Conservation (phyloP, 1,139 yeast genomes). For the Pneumocystis carinii region DNA sequence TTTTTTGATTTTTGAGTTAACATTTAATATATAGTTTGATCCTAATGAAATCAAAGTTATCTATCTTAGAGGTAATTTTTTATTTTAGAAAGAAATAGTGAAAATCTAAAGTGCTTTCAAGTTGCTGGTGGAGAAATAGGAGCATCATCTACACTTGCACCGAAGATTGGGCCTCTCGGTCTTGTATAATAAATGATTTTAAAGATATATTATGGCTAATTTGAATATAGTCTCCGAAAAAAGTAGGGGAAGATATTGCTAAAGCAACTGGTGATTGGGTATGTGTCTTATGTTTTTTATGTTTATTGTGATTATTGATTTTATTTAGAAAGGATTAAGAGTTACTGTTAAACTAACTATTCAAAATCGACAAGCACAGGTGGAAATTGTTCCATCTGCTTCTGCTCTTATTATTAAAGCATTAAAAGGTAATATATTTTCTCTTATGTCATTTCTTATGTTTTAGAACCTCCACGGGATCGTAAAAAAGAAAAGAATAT, state of each 20-base stretch:
- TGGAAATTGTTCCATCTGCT: constrained; percentile 99
- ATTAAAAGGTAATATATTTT: constrained; percentile 37
- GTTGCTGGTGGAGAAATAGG: constrained; percentile 99
- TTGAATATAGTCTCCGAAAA: not conserved
- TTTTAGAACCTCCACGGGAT: constrained; percentile 92
- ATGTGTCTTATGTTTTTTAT: constrained; percentile 34
- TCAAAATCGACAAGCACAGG: constrained; percentile 99
- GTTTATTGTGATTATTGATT: not conserved
- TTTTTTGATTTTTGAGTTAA: not conserved
- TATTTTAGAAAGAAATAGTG: not conserved
- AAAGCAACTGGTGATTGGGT: constrained; percentile 87
- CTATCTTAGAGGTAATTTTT: constrained; percentile 50
- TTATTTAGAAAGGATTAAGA: constrained; percentile 54
- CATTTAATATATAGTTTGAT: constrained; percentile 59
- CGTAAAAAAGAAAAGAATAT: constrained; percentile 99
- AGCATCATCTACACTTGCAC: constrained; percentile 98
- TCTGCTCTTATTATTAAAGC: constrained; percentile 98
- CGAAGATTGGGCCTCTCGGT: constrained; percentile 99
- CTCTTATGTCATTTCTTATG: not conserved
- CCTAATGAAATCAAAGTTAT: constrained; percentile 97
- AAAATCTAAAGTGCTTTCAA: constrained; percentile 18
- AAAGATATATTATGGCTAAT: not conserved
- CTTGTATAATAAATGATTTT: constrained; percentile 85
- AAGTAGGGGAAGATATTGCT: constrained; percentile 98
- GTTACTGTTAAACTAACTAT: constrained; percentile 97